Conservation (phyloP, 495 filamentous ascomycete genomes). For the Lichenothelia convexa region DNA sequence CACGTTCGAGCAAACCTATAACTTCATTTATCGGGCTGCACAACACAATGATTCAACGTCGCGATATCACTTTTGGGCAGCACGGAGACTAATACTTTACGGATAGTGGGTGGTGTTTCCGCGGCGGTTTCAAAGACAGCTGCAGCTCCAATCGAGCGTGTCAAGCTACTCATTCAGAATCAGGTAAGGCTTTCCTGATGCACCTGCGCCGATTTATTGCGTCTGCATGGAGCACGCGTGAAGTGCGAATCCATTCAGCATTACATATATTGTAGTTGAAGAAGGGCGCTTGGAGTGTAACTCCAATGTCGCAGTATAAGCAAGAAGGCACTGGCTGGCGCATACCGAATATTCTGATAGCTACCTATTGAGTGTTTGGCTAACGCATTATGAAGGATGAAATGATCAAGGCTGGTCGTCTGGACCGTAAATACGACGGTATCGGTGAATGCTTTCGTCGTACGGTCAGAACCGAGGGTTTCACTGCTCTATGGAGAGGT, state of each 20-base stretch:
- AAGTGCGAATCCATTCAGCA: no score
- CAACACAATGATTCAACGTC: no score
- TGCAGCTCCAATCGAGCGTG: slow-evolving; percentile 98
- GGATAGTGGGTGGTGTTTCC: slow-evolving; percentile 94
- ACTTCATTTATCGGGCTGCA: no score
- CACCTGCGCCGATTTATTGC: no score
- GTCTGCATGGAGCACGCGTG: no score
- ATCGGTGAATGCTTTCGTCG: slow-evolving; percentile 88
- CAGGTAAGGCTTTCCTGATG: slow-evolving; percentile 50
- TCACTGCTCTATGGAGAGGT: slow-evolving; percentile 87
- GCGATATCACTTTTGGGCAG: not conserved
- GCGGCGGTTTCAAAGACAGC: slow-evolving; percentile 99
- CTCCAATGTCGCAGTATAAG: no score
- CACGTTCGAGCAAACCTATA: no score
- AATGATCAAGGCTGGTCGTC: slow-evolving; percentile 97
- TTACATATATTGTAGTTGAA: no score
- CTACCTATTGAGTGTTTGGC: no score
- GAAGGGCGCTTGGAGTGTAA: no score
- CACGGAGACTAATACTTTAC: slow-evolving; percentile 20
- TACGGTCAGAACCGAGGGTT: slow-evolving; percentile 65
- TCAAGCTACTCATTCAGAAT: slow-evolving; percentile 99
- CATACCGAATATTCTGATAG: no score
- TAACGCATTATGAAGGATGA: slow-evolving; percentile 57
- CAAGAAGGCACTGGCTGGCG: no score
- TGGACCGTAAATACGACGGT: slow-evolving; percentile 90